Evolutionary conservation across 345 rosid genomes (phyloP).

Genomic region (Laguncularia racemosa): DNA sequence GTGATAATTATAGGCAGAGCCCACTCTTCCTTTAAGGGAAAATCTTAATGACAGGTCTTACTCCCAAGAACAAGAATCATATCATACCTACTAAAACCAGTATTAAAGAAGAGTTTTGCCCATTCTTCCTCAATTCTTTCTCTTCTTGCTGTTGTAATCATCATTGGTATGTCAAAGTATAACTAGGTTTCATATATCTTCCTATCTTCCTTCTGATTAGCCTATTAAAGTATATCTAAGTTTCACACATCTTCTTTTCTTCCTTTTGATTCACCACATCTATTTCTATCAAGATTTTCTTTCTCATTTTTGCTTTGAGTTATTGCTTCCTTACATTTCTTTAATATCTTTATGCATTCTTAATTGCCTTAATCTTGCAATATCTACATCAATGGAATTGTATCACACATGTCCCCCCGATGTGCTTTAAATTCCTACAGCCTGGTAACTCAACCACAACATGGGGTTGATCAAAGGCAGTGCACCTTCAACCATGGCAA

Average conservation of each 20-base stretch:
- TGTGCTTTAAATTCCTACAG: conserved; percentile 13
- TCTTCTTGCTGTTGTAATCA: neutral
- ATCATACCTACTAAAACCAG: conserved; percentile 21
- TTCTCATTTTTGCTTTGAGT: neutral
- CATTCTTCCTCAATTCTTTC: conserved; percentile 23
- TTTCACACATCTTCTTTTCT: too few relatives aligned
- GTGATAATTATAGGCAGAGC: too few relatives aligned
- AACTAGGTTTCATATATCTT: conserved; percentile 4
- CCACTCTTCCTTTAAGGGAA: conserved; percentile 12
- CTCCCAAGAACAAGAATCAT: conserved; percentile 14
- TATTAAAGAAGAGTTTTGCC: conserved; percentile 19
- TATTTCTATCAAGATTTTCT: conserved; percentile 9
- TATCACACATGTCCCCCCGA: conserved; percentile 30
- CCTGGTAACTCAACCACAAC: conserved; percentile 17
- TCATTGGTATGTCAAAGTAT: conserved; percentile 15
- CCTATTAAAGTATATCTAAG: too few relatives aligned
- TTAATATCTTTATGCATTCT: conserved; percentile 11
- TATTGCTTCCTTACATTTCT: conserved; percentile 7
- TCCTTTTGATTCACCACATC: neutral
- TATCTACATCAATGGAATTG: conserved; percentile 13
- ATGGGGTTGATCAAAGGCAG: conserved; percentile 13
- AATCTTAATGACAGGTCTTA: conserved; percentile 19
- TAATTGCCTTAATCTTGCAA: conserved; percentile 10
- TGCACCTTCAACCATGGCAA: conserved; percentile 21
- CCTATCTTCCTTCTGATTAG: too few relatives aligned